Evolutionary conservation across 2,329 filamentous ascomycete species (phyloP).

Genomic region (Geosmithia flava): DNA sequence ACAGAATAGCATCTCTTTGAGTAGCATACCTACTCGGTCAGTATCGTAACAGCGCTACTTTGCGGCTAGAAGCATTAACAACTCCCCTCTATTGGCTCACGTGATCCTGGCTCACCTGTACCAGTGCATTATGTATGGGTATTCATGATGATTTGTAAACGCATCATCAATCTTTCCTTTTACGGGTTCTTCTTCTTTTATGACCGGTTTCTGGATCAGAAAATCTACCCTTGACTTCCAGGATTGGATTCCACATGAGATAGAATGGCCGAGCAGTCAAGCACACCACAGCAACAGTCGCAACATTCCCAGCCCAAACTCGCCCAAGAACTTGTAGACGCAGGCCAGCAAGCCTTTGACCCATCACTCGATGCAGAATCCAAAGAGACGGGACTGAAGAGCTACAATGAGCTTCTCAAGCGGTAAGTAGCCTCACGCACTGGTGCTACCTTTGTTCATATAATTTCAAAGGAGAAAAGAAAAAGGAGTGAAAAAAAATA

Average conservation of each 20-base stretch:
- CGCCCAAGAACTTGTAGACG: conserved; percentile 20
- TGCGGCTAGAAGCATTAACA: too few relatives aligned
- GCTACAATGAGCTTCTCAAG: conserved; percentile 34
- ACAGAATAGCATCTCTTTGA: too few relatives aligned
- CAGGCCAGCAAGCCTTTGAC: conserved; percentile 35
- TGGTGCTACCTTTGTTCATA: neutral
- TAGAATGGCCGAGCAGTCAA: conserved; percentile 14
- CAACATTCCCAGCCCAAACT: conserved; percentile 14
- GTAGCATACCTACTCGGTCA: too few relatives aligned
- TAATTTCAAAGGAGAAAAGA: neutral
- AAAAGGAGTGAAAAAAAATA: neutral
- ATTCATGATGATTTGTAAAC: too few relatives aligned
- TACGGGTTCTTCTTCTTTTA: too few relatives aligned
- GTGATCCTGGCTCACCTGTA: too few relatives aligned
- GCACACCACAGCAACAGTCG: neutral
- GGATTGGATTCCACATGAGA: neutral
- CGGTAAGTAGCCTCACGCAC: conserved; percentile 21
- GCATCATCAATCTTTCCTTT: too few relatives aligned
- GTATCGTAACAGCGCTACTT: too few relatives aligned
- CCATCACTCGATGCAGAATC: conserved; percentile 22
- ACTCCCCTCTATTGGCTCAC: too few relatives aligned
- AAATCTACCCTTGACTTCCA: neutral
- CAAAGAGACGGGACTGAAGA: conserved; percentile 19
- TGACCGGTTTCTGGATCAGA: neutral
- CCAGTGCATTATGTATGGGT: too few relatives aligned